Base-by-base conservation (phyloP, 805 yeast genomes). In the Lachancea cidri region DNA sequence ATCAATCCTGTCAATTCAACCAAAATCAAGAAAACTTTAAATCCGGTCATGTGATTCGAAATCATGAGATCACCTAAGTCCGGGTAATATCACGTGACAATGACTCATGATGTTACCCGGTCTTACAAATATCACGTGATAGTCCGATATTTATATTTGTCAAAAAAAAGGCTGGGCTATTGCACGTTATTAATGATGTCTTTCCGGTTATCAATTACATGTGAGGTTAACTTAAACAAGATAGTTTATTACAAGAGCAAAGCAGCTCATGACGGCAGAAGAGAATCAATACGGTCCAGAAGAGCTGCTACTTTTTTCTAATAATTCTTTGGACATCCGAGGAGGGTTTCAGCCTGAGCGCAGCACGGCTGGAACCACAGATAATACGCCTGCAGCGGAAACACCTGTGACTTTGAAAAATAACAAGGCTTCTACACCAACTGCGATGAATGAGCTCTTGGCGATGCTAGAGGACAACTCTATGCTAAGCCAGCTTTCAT, bases 361-460 rank as follows among this genome's bases (percentile, higher is more conserved):
- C 14, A 20, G 14, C 32, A 14, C n/a, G 22, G 19, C 25, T 13
- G 25, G 17, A 22, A 18, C 32, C 18, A 14, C 32, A 6, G 32
- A 7, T 27, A 35, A 15, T 13, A 22, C 32, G 20, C 24, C 38
- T 13, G 32, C 15, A 5, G 31, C 16, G 9, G 38, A 15, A 6
- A 25, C 30, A 27, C 38, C 30, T 24, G 14, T 9, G 14, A 15
- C 29, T 13, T 13, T 29, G 14, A 29, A 29, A 15, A 29, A 29
- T 16, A 20, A 15, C 37, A 35, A 35, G 24, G 38, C 19, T 17
- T 29, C 33, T 4, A 50, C 52, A 30, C 58, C 61, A 20, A 49
- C 55, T 2, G 55, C 54, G n/a, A 47, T 56, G 55, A 50, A 47
- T 29, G 61, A 56, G 31, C 46, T 55, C 16, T 38, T 56, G 38